Base-by-base conservation (phyloP, 225 moss, liverwort and hornwort genomes). In the Neckera pumila region DNA sequence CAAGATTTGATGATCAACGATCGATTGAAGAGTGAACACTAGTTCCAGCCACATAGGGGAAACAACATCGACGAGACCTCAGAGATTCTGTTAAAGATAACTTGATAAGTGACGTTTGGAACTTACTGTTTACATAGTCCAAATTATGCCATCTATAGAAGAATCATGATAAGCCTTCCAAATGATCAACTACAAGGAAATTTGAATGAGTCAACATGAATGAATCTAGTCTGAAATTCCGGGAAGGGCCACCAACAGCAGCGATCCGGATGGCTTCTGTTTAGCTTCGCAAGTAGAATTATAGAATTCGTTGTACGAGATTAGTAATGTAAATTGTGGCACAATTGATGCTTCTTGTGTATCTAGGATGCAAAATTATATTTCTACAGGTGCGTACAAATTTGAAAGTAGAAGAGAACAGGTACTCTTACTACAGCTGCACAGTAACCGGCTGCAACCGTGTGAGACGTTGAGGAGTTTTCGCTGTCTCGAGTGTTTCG, bases 401-500 rank as follows among this genome's bases (percentile, higher is more conserved):
- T 34, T 23, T 85, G 54, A 30, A 51, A 65, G 85, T 53, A 49
- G 42, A 85, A 23, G 67, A 82, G 47, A 49, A 70, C 67, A 16
- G 42, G 20, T 36, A 42, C 33, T 64, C 76, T 80, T 82, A 43
- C 71, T 84, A 74, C 19, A 90, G 58, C 49, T 81, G 80, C 40
- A 25, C n/a, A 33, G 65, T 89, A 80, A 92, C 53, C 17, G 94
- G 92, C 76, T 92, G 89, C 81, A 91, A 78, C 26, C 91, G 86
- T 31, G 69, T 82, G 11, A 88, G 36, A 66, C 45, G 77, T 76
- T 86, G 75, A 49, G 91, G 72, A 27, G 88, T 54, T 89, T 91
- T 94, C n/a, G 82, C 82, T 74, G 70, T 65, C 87, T 94, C 94
- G 40, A 94, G 54, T 42, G 79, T 81, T 88, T 91, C 89, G 38